Conservation (phyloP, 805 yeast genomes). For the Starmerella cellae region DNA sequence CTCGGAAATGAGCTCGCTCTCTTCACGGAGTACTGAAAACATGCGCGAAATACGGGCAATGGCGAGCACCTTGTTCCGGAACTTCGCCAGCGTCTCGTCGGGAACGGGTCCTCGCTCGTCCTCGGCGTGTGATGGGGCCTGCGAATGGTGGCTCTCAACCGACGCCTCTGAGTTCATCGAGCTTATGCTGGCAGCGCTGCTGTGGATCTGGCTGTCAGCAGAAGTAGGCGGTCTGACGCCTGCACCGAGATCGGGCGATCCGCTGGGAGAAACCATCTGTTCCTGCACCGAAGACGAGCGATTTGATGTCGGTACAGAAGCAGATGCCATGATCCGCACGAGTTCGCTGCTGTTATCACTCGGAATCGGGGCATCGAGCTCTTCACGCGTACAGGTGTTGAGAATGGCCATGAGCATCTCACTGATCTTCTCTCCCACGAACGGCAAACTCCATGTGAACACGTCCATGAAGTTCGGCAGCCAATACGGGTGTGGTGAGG, state of each 20-base stretch:
- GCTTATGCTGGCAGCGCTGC: constrained; percentile 1
- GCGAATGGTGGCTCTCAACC: not conserved
- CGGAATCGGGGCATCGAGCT: constrained; percentile 38
- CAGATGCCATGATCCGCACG: constrained; percentile 17
- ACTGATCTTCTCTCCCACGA: constrained; percentile 90
- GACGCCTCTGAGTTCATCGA: not conserved
- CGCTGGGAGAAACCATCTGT: not conserved
- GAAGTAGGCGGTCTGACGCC: not conserved
- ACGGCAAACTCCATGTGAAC: constrained; percentile 92
- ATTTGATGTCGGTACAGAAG: constrained; percentile 14
- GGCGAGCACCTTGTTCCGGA: constrained; percentile 69
- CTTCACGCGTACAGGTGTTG: constrained; percentile 92
- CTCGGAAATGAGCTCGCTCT: constrained; percentile 71
- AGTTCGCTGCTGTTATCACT: constrained; percentile 5
- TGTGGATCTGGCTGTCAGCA: not conserved
- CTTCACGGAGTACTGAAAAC: constrained; percentile 79
- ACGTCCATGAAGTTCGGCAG: constrained; percentile 95
- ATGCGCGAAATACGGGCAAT: constrained; percentile 92
- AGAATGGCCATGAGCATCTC: constrained; percentile 83
- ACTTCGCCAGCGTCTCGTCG: constrained; percentile 28
- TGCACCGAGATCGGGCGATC: not conserved
- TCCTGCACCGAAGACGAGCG: not conserved
- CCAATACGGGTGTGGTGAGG: constrained; percentile 93
- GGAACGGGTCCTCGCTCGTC: not conserved
- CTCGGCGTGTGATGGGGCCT: not conserved